Evolutionary conservation across 345 rosid genomes (phyloP).

Genomic region (Euphorbia lathyris): DNA sequence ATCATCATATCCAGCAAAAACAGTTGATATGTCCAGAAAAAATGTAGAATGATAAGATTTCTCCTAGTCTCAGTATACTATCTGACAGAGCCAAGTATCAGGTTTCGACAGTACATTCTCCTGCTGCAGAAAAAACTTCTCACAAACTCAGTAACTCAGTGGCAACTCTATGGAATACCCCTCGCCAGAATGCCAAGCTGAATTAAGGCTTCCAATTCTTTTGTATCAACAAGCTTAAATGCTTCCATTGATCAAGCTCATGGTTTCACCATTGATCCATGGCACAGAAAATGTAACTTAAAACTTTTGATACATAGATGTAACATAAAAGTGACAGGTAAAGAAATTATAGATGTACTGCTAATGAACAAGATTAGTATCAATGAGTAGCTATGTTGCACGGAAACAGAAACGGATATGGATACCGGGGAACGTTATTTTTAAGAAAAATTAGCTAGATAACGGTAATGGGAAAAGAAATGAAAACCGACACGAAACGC

Average conservation of each 20-base stretch:
- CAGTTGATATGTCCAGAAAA: background rate
- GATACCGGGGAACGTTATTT: no score
- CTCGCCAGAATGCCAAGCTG: conserved; percentile 10
- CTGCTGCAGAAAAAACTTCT: conserved; percentile 19
- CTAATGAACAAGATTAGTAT: background rate
- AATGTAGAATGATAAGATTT: conserved; percentile 20
- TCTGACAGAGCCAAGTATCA: conserved; percentile 15
- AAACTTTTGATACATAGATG: no score
- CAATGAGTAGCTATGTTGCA: no score
- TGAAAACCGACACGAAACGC: no score
- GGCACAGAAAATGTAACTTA: background rate
- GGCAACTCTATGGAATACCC: conserved; percentile 8
- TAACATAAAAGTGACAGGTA: no score
- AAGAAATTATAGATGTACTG: no score
- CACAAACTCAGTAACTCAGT: conserved; percentile 1
- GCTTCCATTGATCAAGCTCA: background rate
- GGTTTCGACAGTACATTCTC: conserved; percentile 10
- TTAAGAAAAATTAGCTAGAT: no score
- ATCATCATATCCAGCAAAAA: background rate
- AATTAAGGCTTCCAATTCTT: conserved; percentile 19
- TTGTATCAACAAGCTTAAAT: conserved; percentile 6
- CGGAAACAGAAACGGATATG: no score
- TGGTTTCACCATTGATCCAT: background rate
- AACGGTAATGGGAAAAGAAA: no score
- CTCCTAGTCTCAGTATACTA: conserved; percentile 15